These are phyloP conservation scores for Serendipita sp. DNA, from an alignment of 768 basidiomycete species.

Conservation along the genomic window DNA sequence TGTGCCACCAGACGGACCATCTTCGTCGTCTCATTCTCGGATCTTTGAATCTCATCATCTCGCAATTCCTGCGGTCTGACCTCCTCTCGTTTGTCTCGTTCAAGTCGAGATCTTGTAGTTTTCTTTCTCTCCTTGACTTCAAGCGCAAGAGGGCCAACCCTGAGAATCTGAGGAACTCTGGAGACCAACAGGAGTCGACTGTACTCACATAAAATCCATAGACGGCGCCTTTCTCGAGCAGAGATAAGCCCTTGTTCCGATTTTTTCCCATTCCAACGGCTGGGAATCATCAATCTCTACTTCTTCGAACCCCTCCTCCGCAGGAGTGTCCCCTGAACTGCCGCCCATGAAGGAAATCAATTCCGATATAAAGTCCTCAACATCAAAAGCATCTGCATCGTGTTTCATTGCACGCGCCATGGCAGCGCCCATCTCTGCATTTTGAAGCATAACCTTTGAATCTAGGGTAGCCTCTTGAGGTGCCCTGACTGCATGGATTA, in stretches of 20 bases:
- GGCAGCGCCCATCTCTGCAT: conserved; percentile 63
- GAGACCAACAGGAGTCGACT: background rate
- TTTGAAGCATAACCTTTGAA: conserved; percentile 60
- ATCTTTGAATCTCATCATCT: conserved; percentile 68
- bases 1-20: conserved; percentile 63
- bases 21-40: conserved; percentile 79
- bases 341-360: conserved; percentile 67
- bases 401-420: conserved; percentile 88
- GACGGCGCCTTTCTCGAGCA: conserved; percentile 66
- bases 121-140: conserved; percentile 70
- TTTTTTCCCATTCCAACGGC: conserved; percentile 64
- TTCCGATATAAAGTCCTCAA: conserved; percentile 76
- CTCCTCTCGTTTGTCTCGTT: conserved; percentile 55
- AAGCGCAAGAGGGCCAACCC: conserved; percentile 81
- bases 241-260: conserved; percentile 71
- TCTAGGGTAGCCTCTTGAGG: conserved; percentile 86
- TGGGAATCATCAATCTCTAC: conserved; percentile 24
- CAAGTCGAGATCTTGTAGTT: conserved; percentile 38
- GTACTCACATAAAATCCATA: conserved; percentile 74
- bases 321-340: conserved; percentile 26
- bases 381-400: conserved; percentile 75
- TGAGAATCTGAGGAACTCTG: conserved; percentile 19
- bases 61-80: conserved; percentile 52
- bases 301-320: conserved; percentile 28
- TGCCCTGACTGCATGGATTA: conserved; percentile 40